phyloP scores from a whole-genome alignment of 164 flowering plant genomes.

The Dillenia suffruticosa region DNA sequence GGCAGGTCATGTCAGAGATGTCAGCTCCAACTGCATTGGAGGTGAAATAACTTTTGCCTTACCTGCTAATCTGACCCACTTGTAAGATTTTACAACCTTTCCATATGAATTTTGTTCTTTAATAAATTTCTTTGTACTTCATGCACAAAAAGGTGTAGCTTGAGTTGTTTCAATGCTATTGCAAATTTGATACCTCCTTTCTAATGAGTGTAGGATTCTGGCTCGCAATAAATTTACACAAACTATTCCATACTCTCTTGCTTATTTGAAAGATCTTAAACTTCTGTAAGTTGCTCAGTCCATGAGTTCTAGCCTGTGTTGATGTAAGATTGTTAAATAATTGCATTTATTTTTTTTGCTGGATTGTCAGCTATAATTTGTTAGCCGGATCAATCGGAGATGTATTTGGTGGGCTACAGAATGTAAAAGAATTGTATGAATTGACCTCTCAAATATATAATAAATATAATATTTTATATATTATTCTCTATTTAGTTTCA shows the following conservation, averaged over 20 bases:
- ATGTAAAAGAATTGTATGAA: slow-evolving; percentile 60
- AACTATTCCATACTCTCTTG: slow-evolving; percentile 50
- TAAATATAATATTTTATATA: too few species aligned
- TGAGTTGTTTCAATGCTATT: background rate
- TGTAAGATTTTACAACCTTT: slow-evolving; percentile 39
- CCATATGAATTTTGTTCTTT: background rate
- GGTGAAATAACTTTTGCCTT: slow-evolving; percentile 62
- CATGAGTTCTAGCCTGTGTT: background rate
- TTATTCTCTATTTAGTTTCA: too few species aligned
- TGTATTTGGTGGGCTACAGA: slow-evolving; percentile 51
- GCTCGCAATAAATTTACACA: slow-evolving; percentile 57
- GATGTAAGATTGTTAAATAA: slow-evolving; percentile 1
- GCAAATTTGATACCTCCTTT: background rate
- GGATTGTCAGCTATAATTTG: slow-evolving; percentile 78
- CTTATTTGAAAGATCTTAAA: slow-evolving; percentile 38
- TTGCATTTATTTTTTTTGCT: slow-evolving; percentile 19
- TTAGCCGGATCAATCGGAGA: slow-evolving; percentile 71
- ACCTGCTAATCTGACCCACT: slow-evolving; percentile 62
- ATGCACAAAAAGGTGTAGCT: too few species aligned
- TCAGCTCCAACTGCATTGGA: slow-evolving; percentile 54
- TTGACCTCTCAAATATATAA: background rate
- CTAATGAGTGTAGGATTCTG: slow-evolving; percentile 49
- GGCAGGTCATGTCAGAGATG: slow-evolving; percentile 42
- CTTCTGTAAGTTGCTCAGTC: slow-evolving; percentile 54
- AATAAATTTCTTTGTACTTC: background rate